Conservation (phyloP, 176 grass and related monocot genomes). For the Leersia perrieri region DNA sequence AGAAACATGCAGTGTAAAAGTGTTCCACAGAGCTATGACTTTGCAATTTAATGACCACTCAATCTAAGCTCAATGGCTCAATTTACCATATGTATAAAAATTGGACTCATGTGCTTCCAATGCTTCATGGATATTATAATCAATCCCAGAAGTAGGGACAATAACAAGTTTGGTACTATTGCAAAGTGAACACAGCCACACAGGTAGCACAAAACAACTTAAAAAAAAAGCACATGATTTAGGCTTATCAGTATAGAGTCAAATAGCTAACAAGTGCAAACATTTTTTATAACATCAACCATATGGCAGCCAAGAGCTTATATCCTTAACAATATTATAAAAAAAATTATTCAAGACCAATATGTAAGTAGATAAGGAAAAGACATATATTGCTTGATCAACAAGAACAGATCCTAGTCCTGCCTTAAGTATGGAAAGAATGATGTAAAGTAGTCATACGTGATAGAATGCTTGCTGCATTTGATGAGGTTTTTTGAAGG, state of each 20-base stretch:
- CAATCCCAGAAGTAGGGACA: not conserved
- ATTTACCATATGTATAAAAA: not conserved
- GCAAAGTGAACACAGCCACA: not conserved
- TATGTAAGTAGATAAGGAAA: not conserved
- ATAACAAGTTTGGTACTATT: not conserved
- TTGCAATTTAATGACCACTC: conserved; percentile 13
- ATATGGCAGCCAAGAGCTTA: not conserved
- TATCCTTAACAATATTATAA: not conserved
- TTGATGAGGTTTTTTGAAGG: not conserved
- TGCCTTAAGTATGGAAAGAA: not conserved
- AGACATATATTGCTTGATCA: not conserved
- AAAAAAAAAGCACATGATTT: conserved; percentile 4
- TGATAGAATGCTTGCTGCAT: not conserved
- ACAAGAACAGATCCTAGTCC: not conserved
- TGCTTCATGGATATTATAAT: not conserved
- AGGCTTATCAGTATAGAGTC: too few species aligned
- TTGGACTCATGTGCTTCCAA: not conserved
- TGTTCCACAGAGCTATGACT: not conserved
- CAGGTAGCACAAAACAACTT: not conserved
- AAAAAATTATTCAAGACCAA: not conserved
- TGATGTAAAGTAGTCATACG: not conserved
- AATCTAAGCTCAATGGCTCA: not conserved
- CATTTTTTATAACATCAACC: conserved; percentile 1
- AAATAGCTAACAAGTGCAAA: not conserved
- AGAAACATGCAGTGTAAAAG: not conserved